Conservation (phyloP, 2,329 filamentous ascomycete species). For the Aquanectria penicillioides region DNA sequence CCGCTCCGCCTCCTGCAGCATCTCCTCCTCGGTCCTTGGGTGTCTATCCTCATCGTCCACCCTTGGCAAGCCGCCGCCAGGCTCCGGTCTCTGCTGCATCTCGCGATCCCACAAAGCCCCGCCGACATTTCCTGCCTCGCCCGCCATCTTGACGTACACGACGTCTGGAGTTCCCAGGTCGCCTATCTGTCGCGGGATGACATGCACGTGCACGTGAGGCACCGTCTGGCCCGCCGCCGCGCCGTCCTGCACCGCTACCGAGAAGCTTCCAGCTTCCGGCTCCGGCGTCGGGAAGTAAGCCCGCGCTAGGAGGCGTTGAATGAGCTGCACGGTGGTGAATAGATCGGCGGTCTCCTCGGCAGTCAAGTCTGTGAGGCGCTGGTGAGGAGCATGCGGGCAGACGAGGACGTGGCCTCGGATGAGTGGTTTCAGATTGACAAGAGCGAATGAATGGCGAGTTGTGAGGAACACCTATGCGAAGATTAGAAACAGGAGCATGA, state of each 20-base stretch:
- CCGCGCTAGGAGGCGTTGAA: slow-evolving; percentile 77
- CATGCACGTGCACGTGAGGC: slow-evolving; percentile 90
- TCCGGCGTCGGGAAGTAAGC: slow-evolving; percentile 65
- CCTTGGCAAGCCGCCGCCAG: slow-evolving; percentile 69
- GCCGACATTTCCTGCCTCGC: slow-evolving; percentile 85
- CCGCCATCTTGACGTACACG: slow-evolving; percentile 85
- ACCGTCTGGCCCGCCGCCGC: slow-evolving; percentile 92
- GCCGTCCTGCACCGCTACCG: slow-evolving; percentile 95
- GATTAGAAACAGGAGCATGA: background rate
- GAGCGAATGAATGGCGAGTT: slow-evolving; percentile 82
- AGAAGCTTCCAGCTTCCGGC: slow-evolving; percentile 77
- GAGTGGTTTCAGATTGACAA: slow-evolving; percentile 96
- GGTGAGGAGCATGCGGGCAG: slow-evolving; percentile 76
- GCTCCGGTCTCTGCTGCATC: slow-evolving; percentile 53
- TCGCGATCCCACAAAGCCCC: slow-evolving; percentile 69
- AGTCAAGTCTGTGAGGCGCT: slow-evolving; percentile 79
- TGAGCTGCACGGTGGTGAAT: slow-evolving; percentile 85
- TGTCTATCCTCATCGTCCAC: slow-evolving; percentile 77
- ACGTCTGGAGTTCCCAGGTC: slow-evolving; percentile 68
- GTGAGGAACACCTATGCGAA: slow-evolving; percentile 80
- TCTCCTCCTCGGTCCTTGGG: slow-evolving; percentile 76
- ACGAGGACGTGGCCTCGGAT: slow-evolving; percentile 93
- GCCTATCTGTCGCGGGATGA: slow-evolving; percentile 78
- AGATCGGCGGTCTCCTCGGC: slow-evolving; percentile 80
- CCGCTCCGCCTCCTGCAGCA: slow-evolving; percentile 79